Conservation (phyloP, 257 asterid genomes). For the Agastache rugosa region DNA sequence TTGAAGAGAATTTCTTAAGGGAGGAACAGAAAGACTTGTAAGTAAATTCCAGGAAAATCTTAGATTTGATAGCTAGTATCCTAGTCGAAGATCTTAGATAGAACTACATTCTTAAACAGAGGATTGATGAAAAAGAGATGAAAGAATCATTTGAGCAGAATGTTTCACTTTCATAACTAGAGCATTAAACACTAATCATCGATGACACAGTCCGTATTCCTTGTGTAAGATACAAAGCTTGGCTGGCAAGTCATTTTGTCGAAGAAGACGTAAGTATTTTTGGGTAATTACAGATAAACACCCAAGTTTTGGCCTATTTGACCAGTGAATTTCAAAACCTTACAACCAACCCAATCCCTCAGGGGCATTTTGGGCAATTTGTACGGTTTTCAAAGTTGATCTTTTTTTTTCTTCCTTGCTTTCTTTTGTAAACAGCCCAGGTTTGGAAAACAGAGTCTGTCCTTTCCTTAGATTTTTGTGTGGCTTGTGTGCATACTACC, state of each 20-base stretch:
- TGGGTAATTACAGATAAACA: background rate
- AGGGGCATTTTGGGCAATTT: background rate
- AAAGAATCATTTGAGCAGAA: background rate
- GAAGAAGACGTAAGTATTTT: background rate
- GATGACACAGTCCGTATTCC: background rate
- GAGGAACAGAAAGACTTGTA: background rate
- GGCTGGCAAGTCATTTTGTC: background rate
- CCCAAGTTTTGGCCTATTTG: background rate
- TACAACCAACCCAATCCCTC: background rate
- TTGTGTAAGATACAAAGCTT: background rate
- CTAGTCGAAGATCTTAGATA: background rate
- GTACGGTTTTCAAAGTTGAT: background rate
- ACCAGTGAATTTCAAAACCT: background rate
- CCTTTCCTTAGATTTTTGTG: background rate
- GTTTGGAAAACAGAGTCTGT: background rate
- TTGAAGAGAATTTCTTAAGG: background rate
- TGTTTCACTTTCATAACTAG: background rate
- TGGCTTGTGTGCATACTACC: background rate
- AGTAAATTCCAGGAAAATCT: background rate
- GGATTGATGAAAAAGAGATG: background rate
- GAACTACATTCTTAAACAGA: conserved; percentile 3
- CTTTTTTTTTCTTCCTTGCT: background rate
- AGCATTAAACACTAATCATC: background rate
- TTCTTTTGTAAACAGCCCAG: background rate
- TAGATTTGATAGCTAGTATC: background rate